Evolutionary conservation across 169 alveolate species (phyloP).

Genomic region (Plasmodium relictum): DNA sequence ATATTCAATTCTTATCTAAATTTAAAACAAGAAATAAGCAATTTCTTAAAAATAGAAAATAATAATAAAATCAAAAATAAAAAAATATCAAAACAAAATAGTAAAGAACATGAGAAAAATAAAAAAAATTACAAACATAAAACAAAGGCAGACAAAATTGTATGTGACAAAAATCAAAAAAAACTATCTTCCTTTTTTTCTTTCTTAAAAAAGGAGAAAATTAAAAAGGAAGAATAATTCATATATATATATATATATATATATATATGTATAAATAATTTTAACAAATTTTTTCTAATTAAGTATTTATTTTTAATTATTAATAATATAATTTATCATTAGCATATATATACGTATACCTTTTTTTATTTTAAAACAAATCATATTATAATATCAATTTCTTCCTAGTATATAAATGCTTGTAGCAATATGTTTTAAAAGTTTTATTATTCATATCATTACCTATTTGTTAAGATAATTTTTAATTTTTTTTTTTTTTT

Average conservation of each 20-base stretch:
- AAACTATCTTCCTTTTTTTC: conserved; percentile 59
- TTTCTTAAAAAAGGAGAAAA: conserved; percentile 30
- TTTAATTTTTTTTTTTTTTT: neutral
- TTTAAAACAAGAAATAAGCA: conserved; percentile 23
- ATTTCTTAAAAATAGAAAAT: conserved; percentile 35
- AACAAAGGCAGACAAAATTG: conserved; percentile 18
- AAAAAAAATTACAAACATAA: conserved; percentile 8
- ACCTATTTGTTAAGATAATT: neutral
- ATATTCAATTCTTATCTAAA: conserved; percentile 48
- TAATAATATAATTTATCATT: too few species aligned
- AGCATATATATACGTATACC: too few species aligned
- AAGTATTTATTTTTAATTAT: too few species aligned
- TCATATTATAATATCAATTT: too few species aligned
- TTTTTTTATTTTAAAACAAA: too few species aligned
- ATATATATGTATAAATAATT: conserved; percentile 4
- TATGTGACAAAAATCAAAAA: conserved; percentile 27
- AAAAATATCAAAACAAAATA: conserved; percentile 12
- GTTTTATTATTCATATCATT: too few species aligned
- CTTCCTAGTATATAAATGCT: too few species aligned
- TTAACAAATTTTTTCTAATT: neutral
- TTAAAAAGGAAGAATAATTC: neutral
- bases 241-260: conserved; percentile 7
- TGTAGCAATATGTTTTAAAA: too few species aligned
- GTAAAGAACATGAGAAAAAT: neutral
- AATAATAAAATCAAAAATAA: conserved; percentile 20